Evolutionary conservation across 2,329 filamentous ascomycete species (phyloP).

Genomic region (Phyllachora maydis): DNA sequence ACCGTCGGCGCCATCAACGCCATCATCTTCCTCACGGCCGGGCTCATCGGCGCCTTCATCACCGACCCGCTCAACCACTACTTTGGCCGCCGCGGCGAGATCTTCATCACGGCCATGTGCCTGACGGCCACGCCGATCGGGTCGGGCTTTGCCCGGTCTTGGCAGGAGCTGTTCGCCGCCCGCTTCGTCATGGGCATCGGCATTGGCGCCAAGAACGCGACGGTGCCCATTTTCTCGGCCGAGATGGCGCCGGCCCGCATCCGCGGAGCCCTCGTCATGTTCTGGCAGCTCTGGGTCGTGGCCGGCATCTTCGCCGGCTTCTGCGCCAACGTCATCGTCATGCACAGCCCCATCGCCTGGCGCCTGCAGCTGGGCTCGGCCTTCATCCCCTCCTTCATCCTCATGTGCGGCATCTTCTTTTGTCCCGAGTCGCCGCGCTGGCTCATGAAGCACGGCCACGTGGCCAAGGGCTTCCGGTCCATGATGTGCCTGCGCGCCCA

Average conservation of each 20-base stretch:
- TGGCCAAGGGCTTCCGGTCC: conserved; percentile 36
- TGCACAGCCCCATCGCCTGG: conserved; percentile 34
- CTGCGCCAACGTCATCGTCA: conserved; percentile 35
- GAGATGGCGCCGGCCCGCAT: conserved; percentile 51
- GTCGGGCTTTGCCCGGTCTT: conserved; percentile 49
- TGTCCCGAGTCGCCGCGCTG: conserved; percentile 47
- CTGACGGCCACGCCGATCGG: conserved; percentile 43
- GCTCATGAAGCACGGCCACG: conserved; percentile 45
- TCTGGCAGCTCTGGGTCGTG: conserved; percentile 29
- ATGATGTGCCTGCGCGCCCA: conserved; percentile 29
- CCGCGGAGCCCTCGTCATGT: conserved; percentile 62
- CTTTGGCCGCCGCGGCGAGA: conserved; percentile 17
- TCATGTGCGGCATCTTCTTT: conserved; percentile 38
- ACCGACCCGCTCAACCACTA: conserved; percentile 33
- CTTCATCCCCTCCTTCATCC: conserved; percentile 35
- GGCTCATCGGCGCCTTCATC: conserved; percentile 20
- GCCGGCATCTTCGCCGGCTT: conserved; percentile 37
- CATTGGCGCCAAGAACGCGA: conserved; percentile 54
- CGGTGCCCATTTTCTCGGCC: conserved; percentile 56
- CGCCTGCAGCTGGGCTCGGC: conserved; percentile 43
- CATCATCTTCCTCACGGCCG: conserved; percentile 11
- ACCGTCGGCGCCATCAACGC: conserved; percentile 46
- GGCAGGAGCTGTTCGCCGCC: conserved; percentile 49
- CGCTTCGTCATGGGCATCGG: conserved; percentile 58
- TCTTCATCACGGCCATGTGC: conserved; percentile 53